These are phyloP conservation scores for Fistulinella prunicolor DNA, from an alignment of 768 basidiomycete species.

Conservation along the genomic window DNA sequence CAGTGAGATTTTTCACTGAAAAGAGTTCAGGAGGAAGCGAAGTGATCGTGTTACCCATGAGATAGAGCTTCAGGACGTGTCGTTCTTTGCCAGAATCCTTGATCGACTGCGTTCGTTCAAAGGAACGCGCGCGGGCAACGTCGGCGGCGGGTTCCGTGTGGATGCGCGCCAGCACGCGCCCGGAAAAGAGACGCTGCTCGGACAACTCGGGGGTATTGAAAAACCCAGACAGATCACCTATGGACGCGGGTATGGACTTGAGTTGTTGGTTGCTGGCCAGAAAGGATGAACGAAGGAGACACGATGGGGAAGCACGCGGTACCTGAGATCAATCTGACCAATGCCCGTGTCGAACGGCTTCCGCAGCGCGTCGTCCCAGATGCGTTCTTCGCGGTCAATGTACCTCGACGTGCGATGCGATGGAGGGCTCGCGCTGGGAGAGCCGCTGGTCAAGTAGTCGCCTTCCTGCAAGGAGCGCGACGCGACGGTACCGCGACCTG, in stretches of 20 bases:
- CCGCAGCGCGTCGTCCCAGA: conserved; percentile 49
- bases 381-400: conserved; percentile 31
- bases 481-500: conserved; percentile 2
- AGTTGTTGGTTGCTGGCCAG: conserved; percentile 37
- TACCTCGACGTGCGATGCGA: conserved; percentile 16
- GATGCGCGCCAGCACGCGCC: conserved; percentile 34
- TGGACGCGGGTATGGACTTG: conserved; percentile 47
- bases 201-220: conserved; percentile 41
- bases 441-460: conserved; percentile 15
- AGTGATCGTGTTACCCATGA: conserved; percentile 53
- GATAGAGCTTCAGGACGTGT: conserved; percentile 54
- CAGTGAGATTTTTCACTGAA: conserved; percentile 51
- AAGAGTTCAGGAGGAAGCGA: conserved; percentile 58
- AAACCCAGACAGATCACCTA: conserved; percentile 45
- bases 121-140: conserved; percentile 19
- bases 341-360: conserved; percentile 45
- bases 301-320: conserved; percentile 15
- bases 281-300: conserved; percentile 11
- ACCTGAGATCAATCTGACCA: conserved; percentile 57
- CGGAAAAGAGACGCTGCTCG: conserved; percentile 26
- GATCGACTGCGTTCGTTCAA: conserved; percentile 28
- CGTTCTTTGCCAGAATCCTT: conserved; percentile 38
- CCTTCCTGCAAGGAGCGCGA: conserved; percentile 28
- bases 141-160: conserved; percentile 33
- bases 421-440: conserved; percentile 9